These are phyloP conservation scores for Centaurea solstitialis DNA, from an alignment of 129 eudicot species.

Conservation along the genomic window DNA sequence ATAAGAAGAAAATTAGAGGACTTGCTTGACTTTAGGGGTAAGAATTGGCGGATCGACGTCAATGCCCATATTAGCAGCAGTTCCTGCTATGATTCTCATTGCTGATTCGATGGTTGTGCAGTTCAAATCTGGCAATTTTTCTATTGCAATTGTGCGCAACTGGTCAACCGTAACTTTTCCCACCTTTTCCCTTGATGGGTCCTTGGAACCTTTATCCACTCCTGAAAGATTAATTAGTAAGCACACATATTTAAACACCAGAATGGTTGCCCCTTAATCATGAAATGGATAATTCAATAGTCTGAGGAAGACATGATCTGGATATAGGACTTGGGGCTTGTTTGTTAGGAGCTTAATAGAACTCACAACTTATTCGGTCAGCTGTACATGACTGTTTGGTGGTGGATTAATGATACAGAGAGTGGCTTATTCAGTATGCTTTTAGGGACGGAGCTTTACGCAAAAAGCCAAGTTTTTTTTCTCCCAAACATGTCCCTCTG, in stretches of 20 bases:
- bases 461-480: no score
- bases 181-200: constrained; percentile 75
- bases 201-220: constrained; percentile 90
- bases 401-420: no score
- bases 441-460: no score
- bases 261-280: not conserved
- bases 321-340: not conserved
- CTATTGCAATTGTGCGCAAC: constrained; percentile 72
- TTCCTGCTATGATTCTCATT: constrained; percentile 96
- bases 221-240: constrained; percentile 39
- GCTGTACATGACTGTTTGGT: no score
- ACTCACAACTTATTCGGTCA: no score
- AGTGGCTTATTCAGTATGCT: no score
- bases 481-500: no score
- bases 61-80: constrained; percentile 97
- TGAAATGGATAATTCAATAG: not conserved
- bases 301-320: not conserved
- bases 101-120: constrained; percentile 93
- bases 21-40: constrained; percentile 63
- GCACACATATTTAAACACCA: constrained; percentile 4
- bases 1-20: constrained; percentile 37
- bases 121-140: constrained; percentile 93
- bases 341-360: no score
- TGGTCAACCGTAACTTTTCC: constrained; percentile 96
- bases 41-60: constrained; percentile 97